A percentile compares a stretch with the other conserved stretches of the same genome.
These are phyloP conservation scores for Darksidea phi DNA, from an alignment of 495 filamentous ascomycete species.

Conservation along the genomic window DNA sequence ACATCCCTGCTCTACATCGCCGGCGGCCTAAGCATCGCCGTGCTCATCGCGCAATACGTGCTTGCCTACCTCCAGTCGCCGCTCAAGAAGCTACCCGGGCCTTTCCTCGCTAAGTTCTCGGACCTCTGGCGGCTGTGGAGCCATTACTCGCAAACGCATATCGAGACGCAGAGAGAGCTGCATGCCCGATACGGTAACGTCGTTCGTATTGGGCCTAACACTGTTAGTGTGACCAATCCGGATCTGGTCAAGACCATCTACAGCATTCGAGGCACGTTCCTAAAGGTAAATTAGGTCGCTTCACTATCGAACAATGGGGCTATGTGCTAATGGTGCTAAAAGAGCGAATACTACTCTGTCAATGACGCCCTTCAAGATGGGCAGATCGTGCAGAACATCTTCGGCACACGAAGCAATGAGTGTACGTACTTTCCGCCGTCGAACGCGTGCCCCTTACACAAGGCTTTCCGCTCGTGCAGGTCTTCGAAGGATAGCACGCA, in stretches of 20 bases:
- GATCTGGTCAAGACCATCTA: conserved; percentile 19
- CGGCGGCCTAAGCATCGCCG: neutral
- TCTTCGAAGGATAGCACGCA: too few species aligned
- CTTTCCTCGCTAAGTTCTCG: conserved; percentile 23
- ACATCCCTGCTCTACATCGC: conserved; percentile 3
- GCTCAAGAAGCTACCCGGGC: conserved; percentile 17
- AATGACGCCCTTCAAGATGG: conserved; percentile 23
- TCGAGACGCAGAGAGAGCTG: conserved; percentile 20
- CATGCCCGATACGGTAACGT: conserved; percentile 13
- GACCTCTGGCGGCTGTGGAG: conserved; percentile 18
- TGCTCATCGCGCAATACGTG: conserved; percentile 5
- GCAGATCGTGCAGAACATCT: conserved; percentile 21
- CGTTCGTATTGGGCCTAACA: conserved; percentile 18
- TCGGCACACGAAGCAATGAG: conserved; percentile 22
- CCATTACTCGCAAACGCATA: conserved; percentile 14
- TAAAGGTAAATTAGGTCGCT: conserved; percentile 17
- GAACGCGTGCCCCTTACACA: too few species aligned
- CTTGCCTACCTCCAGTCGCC: conserved; percentile 15
- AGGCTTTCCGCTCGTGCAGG: too few species aligned
- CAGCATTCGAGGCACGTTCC: conserved; percentile 11
- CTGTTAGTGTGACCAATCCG: conserved; percentile 16
- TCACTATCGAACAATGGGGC: too few species aligned
- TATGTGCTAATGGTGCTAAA: too few species aligned
- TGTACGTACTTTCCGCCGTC: too few species aligned
- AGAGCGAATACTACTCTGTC: conserved; percentile 25